Percentiles rank a stretch among this genome's conserved stretches.
Conservation (phyloP, 495 filamentous ascomycete species). For the Trichoderma gamsii region DNA sequence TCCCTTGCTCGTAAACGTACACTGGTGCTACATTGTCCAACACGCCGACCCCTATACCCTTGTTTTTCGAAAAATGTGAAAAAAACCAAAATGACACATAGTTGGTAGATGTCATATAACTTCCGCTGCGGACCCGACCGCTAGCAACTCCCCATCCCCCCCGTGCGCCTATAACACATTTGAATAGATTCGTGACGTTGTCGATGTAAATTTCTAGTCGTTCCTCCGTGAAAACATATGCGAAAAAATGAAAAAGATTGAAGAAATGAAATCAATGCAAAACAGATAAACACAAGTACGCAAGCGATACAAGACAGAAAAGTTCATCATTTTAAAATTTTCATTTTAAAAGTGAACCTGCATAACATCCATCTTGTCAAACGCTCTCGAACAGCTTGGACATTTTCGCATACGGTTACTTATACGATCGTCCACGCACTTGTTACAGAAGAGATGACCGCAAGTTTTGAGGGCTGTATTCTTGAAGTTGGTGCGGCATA, state of each 20-base stretch:
- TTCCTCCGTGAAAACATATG: neutral
- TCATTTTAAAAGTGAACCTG: conserved; percentile 35
- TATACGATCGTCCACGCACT: conserved; percentile 81
- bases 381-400: conserved; percentile 83
- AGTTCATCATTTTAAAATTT: neutral
- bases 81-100: neutral
- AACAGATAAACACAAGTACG: neutral
- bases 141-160: neutral
- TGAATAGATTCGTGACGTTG: conserved; percentile 4
- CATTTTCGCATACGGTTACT: conserved; percentile 88
- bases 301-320: neutral
- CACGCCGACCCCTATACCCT: conserved; percentile 3
- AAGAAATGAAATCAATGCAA: neutral
- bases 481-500: conserved; percentile 87
- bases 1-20: conserved; percentile 2
- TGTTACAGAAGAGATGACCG: conserved; percentile 91
- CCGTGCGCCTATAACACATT: neutral
- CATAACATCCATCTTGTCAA: conserved; percentile 85
- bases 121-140: neutral
- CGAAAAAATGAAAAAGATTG: neutral
- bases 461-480: conserved; percentile 88
- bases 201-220: neutral
- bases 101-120: conserved; percentile 1
- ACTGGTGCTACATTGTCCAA: conserved; percentile 9
- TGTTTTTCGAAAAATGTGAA: neutral